Base-by-base conservation (phyloP, 176 grass and related monocot genomes). In the Panicum miliaceum region DNA sequence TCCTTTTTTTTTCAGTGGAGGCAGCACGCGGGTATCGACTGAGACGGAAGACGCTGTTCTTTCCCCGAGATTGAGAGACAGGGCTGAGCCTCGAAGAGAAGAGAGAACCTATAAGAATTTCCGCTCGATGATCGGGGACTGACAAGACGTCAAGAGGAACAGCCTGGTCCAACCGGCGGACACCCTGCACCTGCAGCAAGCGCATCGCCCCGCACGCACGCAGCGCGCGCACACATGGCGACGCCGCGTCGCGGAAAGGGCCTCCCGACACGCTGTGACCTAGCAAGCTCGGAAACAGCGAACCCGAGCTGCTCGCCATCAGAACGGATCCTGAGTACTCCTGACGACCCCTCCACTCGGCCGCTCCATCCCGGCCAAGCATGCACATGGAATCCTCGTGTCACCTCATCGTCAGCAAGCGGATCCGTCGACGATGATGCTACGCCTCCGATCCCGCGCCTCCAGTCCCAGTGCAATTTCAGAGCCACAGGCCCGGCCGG, bases 211-310 rank as follows among this genome's bases (percentile, higher is more conserved):
- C 2, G 29, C 29, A 1, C 29, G 29, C 29, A 32, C 29, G 29
- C 29, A 32, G 29, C n/a, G n/a, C n/a, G n/a, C n/a, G n/a, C 29
- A 32, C 29, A 32, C 29, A 32, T 32, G 29, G 29, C 29, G 29
- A 32, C 29, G 42, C 12, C 42, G 42, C 42, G 68, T 47, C 12
- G 5, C 12, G 22, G 46, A 73, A 73, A 73, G 35, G 47, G 29
- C 29, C 25, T 4, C 8, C 26, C 46, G 70, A 50, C 71, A 51
- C 71, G 29, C 46, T 52, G 26, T 34, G 32, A 19, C 34, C 15
- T 37, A 12, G 26, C 29, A 54, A 54, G 71, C 71, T 34, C 47
- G 47, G 71, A 22, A 75, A 75, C 71, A 75, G 48, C 71, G 48
- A 5, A 53, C 12, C 15, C 51, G 46, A 74, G 71, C 71, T 75